Evolutionary conservation across 1,139 yeast genomes (phyloP), one percentile per base, ranked within the genome.

Genomic region (Nakaseomyces sp.): DNA sequence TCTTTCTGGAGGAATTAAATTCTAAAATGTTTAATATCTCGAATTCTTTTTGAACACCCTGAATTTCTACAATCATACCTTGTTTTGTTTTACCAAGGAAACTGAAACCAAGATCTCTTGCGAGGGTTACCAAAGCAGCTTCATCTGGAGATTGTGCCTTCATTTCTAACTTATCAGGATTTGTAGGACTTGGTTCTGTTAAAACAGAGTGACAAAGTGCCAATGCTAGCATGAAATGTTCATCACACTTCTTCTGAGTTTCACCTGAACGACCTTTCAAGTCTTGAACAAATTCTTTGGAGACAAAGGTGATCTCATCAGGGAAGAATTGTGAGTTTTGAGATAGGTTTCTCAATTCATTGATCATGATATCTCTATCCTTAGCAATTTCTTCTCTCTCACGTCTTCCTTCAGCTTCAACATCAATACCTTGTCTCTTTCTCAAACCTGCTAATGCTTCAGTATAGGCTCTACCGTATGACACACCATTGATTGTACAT

Each of bases 121-220:
- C 97, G 22, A 94, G 91, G 7, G 85, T 76, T 4, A 91, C 98
- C 47, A 91, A 74, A 0, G 98, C 97, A 33, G 95, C 93, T 65
- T 91, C 98, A 68, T 91, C 98, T 1, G 98, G 98, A n/a, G 95
- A 84, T 64, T 91, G 97, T 0, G 98, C 97, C 60, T 88, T 86
- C 60, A 86, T 77, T 33, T 72, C 76, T 43, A 81, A 65, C 38
- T 68, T 71, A 0, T 77, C 79, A 20, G 85, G 83, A 40, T 71
- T 69, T 10, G 70, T 71, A 47, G 75, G 76, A 33, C 72, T 70
- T 45, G 74, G 70, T 54, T 84, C 97, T 10, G 95, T 83, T 43
- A 91, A 74, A 8, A 88, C 97, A 29, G 96, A 83, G 62, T 91
- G 96, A 64, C 98, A 91, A 32, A 91, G 69, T 0, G 96, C 91